A percentile compares a stretch with the other conserved stretches of the same genome.
Conservation (phyloP, 306 rosid species). For the Malus orientalis region DNA sequence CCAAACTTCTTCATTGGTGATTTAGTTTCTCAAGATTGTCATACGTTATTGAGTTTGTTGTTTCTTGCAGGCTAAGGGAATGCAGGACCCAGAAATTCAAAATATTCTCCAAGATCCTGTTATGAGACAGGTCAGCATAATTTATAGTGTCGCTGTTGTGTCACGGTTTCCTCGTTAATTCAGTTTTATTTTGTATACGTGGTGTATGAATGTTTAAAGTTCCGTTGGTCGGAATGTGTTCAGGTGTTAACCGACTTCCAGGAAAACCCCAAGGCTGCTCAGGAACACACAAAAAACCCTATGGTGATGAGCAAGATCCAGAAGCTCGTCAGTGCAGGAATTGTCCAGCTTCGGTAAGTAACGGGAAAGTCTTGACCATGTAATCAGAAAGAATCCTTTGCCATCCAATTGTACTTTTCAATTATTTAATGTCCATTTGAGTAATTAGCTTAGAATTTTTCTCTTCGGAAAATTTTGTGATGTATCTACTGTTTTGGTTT, state of each 20-base stretch:
- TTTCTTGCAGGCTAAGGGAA: conserved; percentile 68
- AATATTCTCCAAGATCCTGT: conserved; percentile 91
- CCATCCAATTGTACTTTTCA: background rate
- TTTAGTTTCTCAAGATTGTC: background rate
- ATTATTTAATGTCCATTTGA: background rate
- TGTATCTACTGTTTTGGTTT: background rate
- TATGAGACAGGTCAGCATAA: conserved; percentile 81
- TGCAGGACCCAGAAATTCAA: conserved; percentile 98
- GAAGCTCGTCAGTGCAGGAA: conserved; percentile 89
- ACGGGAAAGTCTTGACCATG: background rate
- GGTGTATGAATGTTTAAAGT: background rate
- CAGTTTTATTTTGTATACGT: background rate
- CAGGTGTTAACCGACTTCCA: conserved; percentile 92
- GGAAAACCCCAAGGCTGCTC: conserved; percentile 94
- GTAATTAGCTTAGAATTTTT: conserved; percentile 2
- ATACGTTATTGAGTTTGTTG: background rate
- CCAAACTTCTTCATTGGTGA: background rate
- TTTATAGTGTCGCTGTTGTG: background rate
- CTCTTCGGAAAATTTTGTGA: conserved; percentile 32
- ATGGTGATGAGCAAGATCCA: conserved; percentile 95
- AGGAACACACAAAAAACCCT: conserved; percentile 88
- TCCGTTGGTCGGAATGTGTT: conserved; percentile 15
- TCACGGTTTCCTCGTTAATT: background rate
- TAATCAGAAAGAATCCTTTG: background rate
- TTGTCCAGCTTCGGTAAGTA: conserved; percentile 67